Evolutionary conservation across 2,329 filamentous ascomycete genomes (phyloP).

Genomic region (Diaporthe destruens): DNA sequence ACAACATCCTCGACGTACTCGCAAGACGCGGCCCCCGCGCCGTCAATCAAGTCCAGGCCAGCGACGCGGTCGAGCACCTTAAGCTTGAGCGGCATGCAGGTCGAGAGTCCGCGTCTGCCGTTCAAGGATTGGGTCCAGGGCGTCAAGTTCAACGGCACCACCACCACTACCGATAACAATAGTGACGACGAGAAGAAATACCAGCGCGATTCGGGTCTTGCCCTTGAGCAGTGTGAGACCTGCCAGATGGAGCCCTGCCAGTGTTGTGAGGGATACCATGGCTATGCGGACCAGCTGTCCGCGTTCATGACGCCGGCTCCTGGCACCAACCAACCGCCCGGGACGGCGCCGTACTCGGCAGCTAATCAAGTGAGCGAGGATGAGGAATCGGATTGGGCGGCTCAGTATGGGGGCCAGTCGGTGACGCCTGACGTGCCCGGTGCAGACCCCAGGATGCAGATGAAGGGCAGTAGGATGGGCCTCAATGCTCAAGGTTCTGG

Average conservation of each 20-base stretch:
- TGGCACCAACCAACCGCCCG: not conserved
- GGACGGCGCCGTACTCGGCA: not conserved
- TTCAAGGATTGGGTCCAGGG: conserved; percentile 42
- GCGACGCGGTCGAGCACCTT: conserved; percentile 38
- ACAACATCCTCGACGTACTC: conserved; percentile 39
- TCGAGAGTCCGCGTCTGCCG: conserved; percentile 41
- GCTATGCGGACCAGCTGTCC: conserved; percentile 40
- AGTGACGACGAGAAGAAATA: not conserved
- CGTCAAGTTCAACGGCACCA: conserved; percentile 33
- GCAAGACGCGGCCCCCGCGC: not conserved
- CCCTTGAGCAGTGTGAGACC: conserved; percentile 37
- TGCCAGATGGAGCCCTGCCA: conserved; percentile 38
- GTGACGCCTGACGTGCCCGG: not conserved
- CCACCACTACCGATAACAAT: not conserved
- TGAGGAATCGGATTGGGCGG: conserved; percentile 33
- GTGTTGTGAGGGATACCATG: conserved; percentile 38
- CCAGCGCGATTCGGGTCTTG: conserved; percentile 40
- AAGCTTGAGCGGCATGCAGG: conserved; percentile 32
- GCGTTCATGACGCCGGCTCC: conserved; percentile 39
- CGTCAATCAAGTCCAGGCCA: conserved; percentile 2
- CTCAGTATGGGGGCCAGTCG: conserved; percentile 12
- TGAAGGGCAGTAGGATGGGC: conserved; percentile 16
- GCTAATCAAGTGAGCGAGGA: conserved; percentile 11
- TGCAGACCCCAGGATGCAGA: conserved; percentile 16
- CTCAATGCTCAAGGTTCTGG: not conserved